Percentiles rank a stretch among this genome's conserved stretches.
Conservation (phyloP, 208 protist genomes). For the Trypanosoma avium region DNA sequence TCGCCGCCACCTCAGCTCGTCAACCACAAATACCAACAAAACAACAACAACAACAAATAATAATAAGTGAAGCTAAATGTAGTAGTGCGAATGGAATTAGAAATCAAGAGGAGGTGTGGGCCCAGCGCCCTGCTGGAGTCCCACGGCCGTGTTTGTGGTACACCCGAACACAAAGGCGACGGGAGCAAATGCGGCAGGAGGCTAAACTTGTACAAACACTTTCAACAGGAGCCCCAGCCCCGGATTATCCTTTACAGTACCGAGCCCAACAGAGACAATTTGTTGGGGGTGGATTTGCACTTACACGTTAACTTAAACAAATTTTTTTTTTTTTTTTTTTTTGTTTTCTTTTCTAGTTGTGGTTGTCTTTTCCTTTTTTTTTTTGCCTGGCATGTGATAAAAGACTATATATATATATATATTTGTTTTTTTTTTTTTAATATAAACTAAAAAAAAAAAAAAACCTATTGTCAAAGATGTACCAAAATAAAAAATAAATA, state of each 20-base stretch:
- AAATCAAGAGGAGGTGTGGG: not conserved
- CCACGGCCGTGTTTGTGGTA: slow-evolving; percentile 16
- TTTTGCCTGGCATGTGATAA: not conserved
- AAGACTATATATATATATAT: slow-evolving; percentile 5
- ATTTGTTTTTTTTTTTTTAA: slow-evolving; percentile 20
- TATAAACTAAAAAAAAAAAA: slow-evolving; percentile 1
- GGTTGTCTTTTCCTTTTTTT: not conserved
- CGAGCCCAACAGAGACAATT: slow-evolving; percentile 60
- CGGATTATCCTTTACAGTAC: slow-evolving; percentile 67
- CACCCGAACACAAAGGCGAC: slow-evolving; percentile 25
- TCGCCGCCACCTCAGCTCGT: slow-evolving; percentile 14
- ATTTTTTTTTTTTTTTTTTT: slow-evolving; percentile 10
- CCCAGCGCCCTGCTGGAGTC: not conserved
- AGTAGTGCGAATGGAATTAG: not conserved
- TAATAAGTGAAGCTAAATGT: not conserved
- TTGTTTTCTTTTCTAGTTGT: not conserved
- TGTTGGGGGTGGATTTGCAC: slow-evolving; percentile 78
- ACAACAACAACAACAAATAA: slow-evolving; percentile 14
- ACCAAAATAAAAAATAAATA: no score
- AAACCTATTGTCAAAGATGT: not conserved
- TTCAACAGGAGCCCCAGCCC: slow-evolving; percentile 51
- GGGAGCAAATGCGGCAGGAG: slow-evolving; percentile 31
- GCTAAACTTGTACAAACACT: slow-evolving; percentile 40
- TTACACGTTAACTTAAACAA: slow-evolving; percentile 33
- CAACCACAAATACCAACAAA: slow-evolving; percentile 11